These are phyloP conservation scores for Metschnikowia santaceciliae DNA, from an alignment of 805 yeast genomes.

Conservation along the genomic window DNA sequence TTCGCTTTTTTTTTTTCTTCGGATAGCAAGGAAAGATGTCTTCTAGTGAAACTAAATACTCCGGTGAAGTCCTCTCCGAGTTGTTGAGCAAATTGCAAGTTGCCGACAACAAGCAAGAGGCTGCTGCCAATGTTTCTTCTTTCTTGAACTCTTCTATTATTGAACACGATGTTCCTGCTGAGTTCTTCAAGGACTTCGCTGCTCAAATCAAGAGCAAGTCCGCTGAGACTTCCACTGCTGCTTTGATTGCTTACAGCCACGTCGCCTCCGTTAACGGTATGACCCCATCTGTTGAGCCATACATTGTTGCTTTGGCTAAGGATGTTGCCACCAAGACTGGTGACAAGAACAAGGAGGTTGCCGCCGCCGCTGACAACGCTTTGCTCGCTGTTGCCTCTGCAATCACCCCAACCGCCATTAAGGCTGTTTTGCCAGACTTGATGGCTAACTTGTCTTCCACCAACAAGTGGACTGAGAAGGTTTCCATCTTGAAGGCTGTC, in stretches of 20 bases:
- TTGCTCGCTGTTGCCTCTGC: conserved; percentile 73
- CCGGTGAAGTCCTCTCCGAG: conserved; percentile 83
- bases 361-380: conserved; percentile 71
- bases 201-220: conserved; percentile 76
- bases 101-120: conserved; percentile 83
- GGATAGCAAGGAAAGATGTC: conserved; percentile 37
- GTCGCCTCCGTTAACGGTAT: conserved; percentile 77
- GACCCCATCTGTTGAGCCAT: conserved; percentile 95
- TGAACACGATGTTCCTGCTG: conserved; percentile 96
- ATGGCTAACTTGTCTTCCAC: conserved; percentile 62
- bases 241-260: conserved; percentile 78
- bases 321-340: conserved; percentile 76
- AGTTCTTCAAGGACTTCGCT: conserved; percentile 75
- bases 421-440: conserved; percentile 81
- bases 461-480: conserved; percentile 98
- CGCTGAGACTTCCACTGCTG: conserved; percentile 59
- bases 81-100: conserved; percentile 89
- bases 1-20: conserved; percentile 14
- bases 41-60: conserved; percentile 54
- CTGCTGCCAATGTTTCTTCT: conserved; percentile 85
- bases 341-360: conserved; percentile 80
- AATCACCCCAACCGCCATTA: conserved; percentile 90
- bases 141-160: conserved; percentile 95
- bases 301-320: conserved; percentile 71
- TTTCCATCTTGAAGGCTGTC: conserved; percentile 80